Conservation (phyloP, 371 early-diverging fungal genomes). For the Chytridiales sp. region DNA sequence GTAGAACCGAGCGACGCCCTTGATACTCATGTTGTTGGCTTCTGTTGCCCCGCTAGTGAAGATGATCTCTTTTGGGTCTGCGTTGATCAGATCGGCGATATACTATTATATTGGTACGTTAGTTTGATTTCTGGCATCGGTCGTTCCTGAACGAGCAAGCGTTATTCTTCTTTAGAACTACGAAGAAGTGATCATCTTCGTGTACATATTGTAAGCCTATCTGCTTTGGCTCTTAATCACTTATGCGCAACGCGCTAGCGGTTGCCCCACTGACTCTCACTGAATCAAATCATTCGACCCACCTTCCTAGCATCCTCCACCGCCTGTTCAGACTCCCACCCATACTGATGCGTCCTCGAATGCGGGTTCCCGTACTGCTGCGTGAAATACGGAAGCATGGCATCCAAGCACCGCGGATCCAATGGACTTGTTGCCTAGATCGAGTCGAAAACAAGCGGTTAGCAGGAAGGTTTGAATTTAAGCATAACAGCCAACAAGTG, state of each 20-base stretch:
- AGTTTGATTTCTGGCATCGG: neutral
- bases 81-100: slow-evolving; percentile 90
- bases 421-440: slow-evolving; percentile 95
- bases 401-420: slow-evolving; percentile 97
- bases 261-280: no score
- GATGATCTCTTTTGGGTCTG: slow-evolving; percentile 97
- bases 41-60: slow-evolving; percentile 99
- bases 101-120: slow-evolving; percentile 52
- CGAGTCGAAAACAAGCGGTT: neutral
- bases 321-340: slow-evolving; percentile 98
- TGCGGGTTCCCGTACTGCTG: slow-evolving; percentile 98
- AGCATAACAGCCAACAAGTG: neutral
- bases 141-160: neutral
- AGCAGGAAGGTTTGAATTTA: neutral
- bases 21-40: slow-evolving; percentile 95
- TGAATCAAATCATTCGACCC: neutral
- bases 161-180: no score
- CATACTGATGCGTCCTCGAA: slow-evolving; percentile 96
- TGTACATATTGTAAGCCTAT: no score
- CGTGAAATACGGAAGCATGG: slow-evolving; percentile 97
- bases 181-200: no score
- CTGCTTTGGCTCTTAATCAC: no score
- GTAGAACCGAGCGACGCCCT: slow-evolving; percentile 97
- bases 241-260: no score
- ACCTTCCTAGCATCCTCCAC: slow-evolving; percentile 88